Conservation (phyloP, 106 monocot genomes). For the Allium sativum region DNA sequence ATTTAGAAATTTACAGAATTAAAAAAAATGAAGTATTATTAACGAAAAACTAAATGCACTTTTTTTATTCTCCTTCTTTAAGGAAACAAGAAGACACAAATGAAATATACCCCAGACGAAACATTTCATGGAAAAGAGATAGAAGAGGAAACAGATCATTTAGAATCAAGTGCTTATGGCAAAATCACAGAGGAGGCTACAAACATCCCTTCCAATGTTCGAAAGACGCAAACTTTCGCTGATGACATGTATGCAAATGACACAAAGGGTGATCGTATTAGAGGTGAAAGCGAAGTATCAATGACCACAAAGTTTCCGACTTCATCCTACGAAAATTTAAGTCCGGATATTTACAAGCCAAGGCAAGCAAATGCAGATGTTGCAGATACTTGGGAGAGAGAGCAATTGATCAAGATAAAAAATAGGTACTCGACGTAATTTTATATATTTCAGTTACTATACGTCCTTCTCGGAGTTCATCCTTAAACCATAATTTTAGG, state of each 20-base stretch:
- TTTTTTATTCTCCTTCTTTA: too few relatives aligned
- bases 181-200: background rate
- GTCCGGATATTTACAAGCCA: background rate
- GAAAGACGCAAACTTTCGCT: background rate
- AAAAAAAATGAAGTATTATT: too few relatives aligned
- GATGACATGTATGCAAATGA: conserved; percentile 3
- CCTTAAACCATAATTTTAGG: conserved; percentile 1
- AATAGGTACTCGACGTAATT: conserved; percentile 4
- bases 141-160: background rate
- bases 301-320: conserved; percentile 3
- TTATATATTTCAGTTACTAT: too few relatives aligned
- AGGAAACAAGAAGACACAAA: too few relatives aligned
- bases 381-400: conserved; percentile 22
- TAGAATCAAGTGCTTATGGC: background rate
- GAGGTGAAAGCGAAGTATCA: conserved; percentile 2
- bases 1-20: too few relatives aligned
- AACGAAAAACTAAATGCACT: too few relatives aligned
- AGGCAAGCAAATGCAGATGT: conserved; percentile 4
- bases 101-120: background rate
- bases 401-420: conserved; percentile 13
- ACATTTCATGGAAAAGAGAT: background rate
- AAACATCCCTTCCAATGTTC: background rate
- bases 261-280: background rate
- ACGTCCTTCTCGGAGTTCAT: background rate
- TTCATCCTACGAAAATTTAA: conserved; percentile 5